Conservation (phyloP, 352 stramenopile genomes). For the Pythium graminicola region DNA sequence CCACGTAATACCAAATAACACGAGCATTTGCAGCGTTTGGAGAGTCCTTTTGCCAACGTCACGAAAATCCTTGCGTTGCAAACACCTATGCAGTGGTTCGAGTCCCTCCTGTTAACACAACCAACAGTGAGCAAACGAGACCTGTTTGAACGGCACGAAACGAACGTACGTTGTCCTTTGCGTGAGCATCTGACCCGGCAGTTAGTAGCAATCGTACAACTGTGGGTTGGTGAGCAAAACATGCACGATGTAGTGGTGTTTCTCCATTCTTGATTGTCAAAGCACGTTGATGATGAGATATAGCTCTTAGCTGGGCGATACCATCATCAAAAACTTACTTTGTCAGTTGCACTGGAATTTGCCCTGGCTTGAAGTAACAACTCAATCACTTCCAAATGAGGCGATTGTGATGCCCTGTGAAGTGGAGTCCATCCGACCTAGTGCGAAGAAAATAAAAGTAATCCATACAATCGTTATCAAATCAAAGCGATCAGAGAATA, state of each 20-base stretch:
- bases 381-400: no score
- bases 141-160: no score
- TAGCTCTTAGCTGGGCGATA: no score
- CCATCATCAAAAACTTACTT: no score
- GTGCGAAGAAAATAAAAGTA: no score
- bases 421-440: no score
- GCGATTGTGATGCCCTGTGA: no score
- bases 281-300: background rate
- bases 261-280: background rate
- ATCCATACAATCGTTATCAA: background rate
- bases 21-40: background rate
- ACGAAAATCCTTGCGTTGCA: background rate
- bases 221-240: no score
- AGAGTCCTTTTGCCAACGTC: background rate
- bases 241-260: background rate
- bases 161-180: background rate
- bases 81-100: background rate
- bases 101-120: background rate
- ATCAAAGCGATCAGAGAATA: background rate
- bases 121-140: background rate
- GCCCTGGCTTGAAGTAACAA: no score
- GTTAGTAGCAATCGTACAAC: no score
- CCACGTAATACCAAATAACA: slow-evolving; percentile 4
- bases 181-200: background rate
- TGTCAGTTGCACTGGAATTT: no score